Base-by-base conservation (phyloP, 106 monocot species). In the Apostasia shenzhenica region DNA sequence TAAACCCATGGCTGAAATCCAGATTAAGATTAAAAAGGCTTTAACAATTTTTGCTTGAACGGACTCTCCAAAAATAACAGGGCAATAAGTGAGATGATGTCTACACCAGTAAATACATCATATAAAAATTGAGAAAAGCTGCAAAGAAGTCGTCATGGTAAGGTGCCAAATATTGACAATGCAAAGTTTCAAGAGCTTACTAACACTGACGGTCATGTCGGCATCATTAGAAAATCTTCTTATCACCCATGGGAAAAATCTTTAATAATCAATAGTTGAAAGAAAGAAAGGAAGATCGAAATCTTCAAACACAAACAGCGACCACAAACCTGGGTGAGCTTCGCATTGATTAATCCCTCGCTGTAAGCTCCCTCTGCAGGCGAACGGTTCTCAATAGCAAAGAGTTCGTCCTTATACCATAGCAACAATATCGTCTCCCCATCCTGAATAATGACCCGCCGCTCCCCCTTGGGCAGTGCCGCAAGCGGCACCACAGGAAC, bases 311-410 rank as follows among this genome's bases (percentile, higher is more conserved):
- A 14, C 13, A 40, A 56, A 37, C 7, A 40, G 6, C 8, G 2
- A 2, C 12, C 41, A 44, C 59, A 45, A 54, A 97, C 97, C 97
- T 97, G 92, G 39, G 92, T 97, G 73, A 97, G 92, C 77, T 83
- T 97, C 44, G 97, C 97, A 79, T 92, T 95, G 45, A 92, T 75
- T 7, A 92, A 77, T 11, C 97, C 97, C 61, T 97, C 92, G 39
- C 69, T 87, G 68, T 97, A 97, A 43, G 95, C 95, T 6, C 95
- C 95, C 70, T 97, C 95, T 7, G 97, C 97, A 0, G 89, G 97
- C 0, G 97, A 97, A 26, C 92, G 75, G 74, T 97, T 97, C 81
- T 97, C 92, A 26, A 89, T 85, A 39, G 97, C 97, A 69, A 82
- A 80, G 2, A 97, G 79, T 79, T 89, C 73, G 8, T 97, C 84